Percentiles rank a stretch among this genome's conserved stretches.
Conservation (phyloP, 169 alveolate genomes). For the Eimeria acervulina region DNA sequence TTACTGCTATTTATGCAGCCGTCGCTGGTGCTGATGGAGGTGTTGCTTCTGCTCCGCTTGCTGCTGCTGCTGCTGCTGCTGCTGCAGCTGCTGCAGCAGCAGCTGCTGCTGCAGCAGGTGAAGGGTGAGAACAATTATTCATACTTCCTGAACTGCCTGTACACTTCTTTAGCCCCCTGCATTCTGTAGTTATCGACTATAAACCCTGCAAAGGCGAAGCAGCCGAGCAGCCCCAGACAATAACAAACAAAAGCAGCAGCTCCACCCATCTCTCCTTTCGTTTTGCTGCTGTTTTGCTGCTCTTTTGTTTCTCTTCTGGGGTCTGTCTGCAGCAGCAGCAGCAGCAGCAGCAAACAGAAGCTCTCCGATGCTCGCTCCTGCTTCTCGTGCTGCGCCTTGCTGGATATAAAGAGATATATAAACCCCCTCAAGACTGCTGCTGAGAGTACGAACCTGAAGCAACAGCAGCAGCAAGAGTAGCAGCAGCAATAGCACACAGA, state of each 20-base stretch:
- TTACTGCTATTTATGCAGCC: neutral
- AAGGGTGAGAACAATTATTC: neutral
- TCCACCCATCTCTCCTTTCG: neutral
- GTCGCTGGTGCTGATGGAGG: neutral
- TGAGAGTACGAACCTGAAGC: conserved; percentile 35
- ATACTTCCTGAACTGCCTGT: neutral
- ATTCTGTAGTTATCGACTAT: neutral
- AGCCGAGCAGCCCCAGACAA: neutral
- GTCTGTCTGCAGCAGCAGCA: conserved; percentile 7
- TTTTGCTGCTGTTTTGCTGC: neutral
- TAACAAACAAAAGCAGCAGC: neutral
- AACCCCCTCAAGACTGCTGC: conserved; percentile 47
- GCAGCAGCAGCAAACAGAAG: conserved; percentile 12
- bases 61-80: conserved; percentile 43
- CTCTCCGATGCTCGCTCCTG: no score
- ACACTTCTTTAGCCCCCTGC: neutral
- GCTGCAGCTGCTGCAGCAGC: conserved; percentile 49
- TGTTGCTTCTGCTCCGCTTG: neutral
- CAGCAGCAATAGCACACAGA: neutral
- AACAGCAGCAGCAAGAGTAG: neutral
- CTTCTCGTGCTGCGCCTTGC: no score
- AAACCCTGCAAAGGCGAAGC: neutral
- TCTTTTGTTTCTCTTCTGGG: no score
- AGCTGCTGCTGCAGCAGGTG: conserved; percentile 17
- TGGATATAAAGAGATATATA: no score